These are phyloP conservation scores for Podila clonocystis DNA, from an alignment of 192 early-diverging fungal genomes.

Conservation along the genomic window DNA sequence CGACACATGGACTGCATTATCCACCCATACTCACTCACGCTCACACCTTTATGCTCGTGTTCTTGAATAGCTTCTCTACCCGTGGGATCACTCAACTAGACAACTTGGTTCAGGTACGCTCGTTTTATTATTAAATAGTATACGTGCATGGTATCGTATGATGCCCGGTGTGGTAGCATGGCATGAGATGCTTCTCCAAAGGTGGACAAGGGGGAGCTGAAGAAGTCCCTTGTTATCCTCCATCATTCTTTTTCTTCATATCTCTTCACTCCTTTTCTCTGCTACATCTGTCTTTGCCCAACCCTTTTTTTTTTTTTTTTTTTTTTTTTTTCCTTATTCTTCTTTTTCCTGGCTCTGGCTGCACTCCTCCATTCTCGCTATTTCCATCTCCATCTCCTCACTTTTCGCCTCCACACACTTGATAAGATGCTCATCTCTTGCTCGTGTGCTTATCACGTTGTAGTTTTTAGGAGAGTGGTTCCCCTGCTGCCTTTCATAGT, in stretches of 20 bases:
- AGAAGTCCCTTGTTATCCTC: neutral
- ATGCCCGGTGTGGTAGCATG: no score
- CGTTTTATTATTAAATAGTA: neutral
- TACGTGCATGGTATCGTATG: no score
- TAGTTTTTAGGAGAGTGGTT: no score
- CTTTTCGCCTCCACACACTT: neutral
- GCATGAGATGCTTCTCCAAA: no score
- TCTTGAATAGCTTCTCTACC: conserved; percentile 3
- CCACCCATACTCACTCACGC: neutral
- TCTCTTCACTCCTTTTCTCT: neutral
- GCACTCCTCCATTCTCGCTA: conserved; percentile 2
- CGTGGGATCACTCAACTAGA: conserved; percentile 5
- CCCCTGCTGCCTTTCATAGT: neutral
- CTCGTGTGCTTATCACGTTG: conserved; percentile 9
- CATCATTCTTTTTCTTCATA: neutral
- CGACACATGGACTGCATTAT: neutral
- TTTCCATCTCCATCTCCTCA: neutral
- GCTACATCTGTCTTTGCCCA: neutral
- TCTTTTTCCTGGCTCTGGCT: neutral
- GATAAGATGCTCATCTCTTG: neutral
- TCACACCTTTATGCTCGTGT: no score
- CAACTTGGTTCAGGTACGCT: conserved; percentile 1
- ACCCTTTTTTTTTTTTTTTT: neutral
- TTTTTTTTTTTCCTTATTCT: conserved; percentile 6
- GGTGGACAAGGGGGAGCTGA: no score